Base-by-base conservation (phyloP, 2,329 filamentous ascomycete genomes). In the Fusarium heterosporum region DNA sequence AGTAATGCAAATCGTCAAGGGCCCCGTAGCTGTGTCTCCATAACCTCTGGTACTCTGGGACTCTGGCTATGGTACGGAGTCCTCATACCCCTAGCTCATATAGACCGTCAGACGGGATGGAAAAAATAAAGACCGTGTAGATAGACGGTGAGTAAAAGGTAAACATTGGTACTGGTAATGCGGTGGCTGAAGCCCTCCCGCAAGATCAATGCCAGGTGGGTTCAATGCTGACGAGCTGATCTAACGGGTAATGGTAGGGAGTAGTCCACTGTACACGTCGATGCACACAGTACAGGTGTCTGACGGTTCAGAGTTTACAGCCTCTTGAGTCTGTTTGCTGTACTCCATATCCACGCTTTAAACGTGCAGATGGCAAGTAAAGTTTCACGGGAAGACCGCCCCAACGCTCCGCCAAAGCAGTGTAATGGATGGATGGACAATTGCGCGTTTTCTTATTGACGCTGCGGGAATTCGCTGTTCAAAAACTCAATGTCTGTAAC, bases 41-140 rank as follows among this genome's bases (percentile, higher is more conserved):
- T 68, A 57, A 47, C 40, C 59, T 55, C 30, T 68, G 53, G 54
- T n/a, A 68, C 64, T 55, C 30, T 68, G 59, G 54, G n/a, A 68
- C 64, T 68, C 56, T 64, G 40, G 39, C 50, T 52, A 45, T 48
- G 57, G 57, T 45, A 25, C 22, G 48, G 6, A 12, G 45, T 46
- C 49, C 29, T 34, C 34, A 34, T 63, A 28, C 39, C 30, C 34
- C 40, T 17, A 39, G 30, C 36, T 34, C 41, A 40, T 39, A 51
- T 17, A 32, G 29, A 48, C 17, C 64, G 52, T 50, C 39, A 64
- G 40, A 59, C 52, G 49, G 59, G 38, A 13, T 41, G 51, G 56
- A 68, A 55, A 36, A 65, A 48, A 45, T 13, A 47, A 59, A 64
- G 12, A n/a, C 60, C 30, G 64, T 26, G 42, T 49, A 49, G 48